phyloP scores from a whole-genome alignment of 2,329 filamentous ascomycete genomes.

The Magnaporthales sp. region DNA sequence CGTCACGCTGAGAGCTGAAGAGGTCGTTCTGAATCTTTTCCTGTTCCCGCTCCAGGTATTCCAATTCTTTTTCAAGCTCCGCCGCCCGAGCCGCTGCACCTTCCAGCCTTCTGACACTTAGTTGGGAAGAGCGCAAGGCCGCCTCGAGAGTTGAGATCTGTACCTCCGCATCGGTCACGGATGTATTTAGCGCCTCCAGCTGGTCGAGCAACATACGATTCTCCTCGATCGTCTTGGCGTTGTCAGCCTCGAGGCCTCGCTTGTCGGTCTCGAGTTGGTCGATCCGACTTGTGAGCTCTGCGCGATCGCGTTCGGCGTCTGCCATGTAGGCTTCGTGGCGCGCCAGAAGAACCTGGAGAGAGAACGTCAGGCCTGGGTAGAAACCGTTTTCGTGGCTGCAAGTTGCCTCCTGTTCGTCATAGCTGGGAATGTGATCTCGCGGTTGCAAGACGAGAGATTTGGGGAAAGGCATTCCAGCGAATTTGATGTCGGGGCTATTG shows the following conservation, averaged over 20 bases:
- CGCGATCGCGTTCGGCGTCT: conserved; percentile 79
- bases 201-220: conserved; percentile 76
- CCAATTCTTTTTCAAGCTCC: conserved; percentile 72
- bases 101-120: conserved; percentile 67
- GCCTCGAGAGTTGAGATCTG: conserved; percentile 71
- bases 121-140: conserved; percentile 67
- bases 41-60: conserved; percentile 75
- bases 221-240: conserved; percentile 71
- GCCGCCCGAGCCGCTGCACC: conserved; percentile 65
- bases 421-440: not conserved
- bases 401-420: not conserved
- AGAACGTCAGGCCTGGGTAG: conserved; percentile 50
- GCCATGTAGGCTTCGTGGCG: conserved; percentile 93
- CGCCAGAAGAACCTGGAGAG: conserved; percentile 75
- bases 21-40: conserved; percentile 61
- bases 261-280: conserved; percentile 70
- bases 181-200: conserved; percentile 73
- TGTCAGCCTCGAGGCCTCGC: conserved; percentile 63
- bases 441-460: not conserved
- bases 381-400: not conserved
- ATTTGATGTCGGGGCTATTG: not conserved
- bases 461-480: not conserved
- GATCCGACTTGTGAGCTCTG: conserved; percentile 63
- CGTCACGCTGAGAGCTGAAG: conserved; percentile 60
- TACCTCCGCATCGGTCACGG: conserved; percentile 70